A percentile compares a stretch with the other conserved stretches of the same genome.
These are phyloP conservation scores for Pyrenophora teres DNA, from an alignment of 2,329 filamentous ascomycete genomes.

Conservation along the genomic window DNA sequence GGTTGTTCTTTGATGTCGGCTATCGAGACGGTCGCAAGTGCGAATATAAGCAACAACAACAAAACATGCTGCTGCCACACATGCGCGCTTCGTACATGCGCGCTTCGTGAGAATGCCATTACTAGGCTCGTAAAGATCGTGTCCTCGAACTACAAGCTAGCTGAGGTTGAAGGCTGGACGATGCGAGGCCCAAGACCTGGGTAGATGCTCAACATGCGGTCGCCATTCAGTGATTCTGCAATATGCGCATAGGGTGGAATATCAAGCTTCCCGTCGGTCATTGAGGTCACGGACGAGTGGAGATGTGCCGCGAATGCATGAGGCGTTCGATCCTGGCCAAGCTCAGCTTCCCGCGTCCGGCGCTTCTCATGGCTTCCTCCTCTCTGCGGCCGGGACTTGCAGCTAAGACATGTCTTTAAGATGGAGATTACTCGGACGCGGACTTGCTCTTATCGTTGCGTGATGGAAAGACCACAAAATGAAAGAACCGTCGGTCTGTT, in stretches of 20 bases:
- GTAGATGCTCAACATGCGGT: slow-evolving; percentile 16
- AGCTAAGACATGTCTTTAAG: neutral
- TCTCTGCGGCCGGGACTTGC: neutral
- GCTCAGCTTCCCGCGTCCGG: slow-evolving; percentile 11
- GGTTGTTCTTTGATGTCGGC: slow-evolving; percentile 5
- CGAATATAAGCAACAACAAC: slow-evolving; percentile 6
- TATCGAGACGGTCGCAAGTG: slow-evolving; percentile 9
- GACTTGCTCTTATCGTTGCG: neutral
- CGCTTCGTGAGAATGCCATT: slow-evolving; percentile 7
- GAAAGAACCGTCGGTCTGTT: neutral
- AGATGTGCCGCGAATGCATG: slow-evolving; percentile 19
- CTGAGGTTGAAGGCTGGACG: neutral
- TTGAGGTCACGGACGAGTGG: slow-evolving; percentile 15
- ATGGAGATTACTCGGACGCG: too few relatives aligned
- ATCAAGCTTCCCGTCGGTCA: slow-evolving; percentile 1
- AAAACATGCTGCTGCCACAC: slow-evolving; percentile 6
- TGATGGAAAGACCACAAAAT: neutral
- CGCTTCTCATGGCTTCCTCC: slow-evolving; percentile 1
- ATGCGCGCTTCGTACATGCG: slow-evolving; percentile 6
- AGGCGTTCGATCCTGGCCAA: slow-evolving; percentile 21
- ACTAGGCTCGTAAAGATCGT: neutral
- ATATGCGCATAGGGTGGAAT: slow-evolving; percentile 10
- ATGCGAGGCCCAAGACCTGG: neutral
- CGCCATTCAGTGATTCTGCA: slow-evolving; percentile 14
- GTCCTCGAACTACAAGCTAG: neutral